A percentile compares a stretch with the other conserved stretches of the same genome.
These are phyloP conservation scores for Exserohilum turcica DNA, from an alignment of 2,329 filamentous ascomycete genomes.

Conservation along the genomic window DNA sequence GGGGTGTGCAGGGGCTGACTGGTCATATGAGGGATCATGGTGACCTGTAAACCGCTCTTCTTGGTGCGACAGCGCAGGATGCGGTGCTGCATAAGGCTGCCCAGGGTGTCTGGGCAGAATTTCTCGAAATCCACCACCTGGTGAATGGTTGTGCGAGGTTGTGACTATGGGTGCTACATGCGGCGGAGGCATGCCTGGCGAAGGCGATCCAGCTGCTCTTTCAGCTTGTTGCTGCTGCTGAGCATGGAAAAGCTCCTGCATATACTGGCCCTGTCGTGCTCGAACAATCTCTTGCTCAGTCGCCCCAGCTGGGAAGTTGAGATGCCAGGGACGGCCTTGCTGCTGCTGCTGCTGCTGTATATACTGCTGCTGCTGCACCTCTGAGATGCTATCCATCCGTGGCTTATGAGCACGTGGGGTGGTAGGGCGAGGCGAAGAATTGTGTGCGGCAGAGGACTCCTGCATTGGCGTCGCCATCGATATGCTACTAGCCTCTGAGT, in stretches of 20 bases:
- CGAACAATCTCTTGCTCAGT: conserved; percentile 46
- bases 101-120: conserved; percentile 40
- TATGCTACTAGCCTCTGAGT: conserved; percentile 36
- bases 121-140: conserved; percentile 42
- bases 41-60: conserved; percentile 13
- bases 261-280: conserved; percentile 43
- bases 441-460: conserved; percentile 26
- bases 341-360: conserved; percentile 28
- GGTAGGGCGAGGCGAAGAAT: conserved; percentile 13
- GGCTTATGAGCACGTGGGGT: conserved; percentile 31
- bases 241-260: conserved; percentile 41
- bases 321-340: conserved; percentile 40
- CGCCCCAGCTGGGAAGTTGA: conserved; percentile 42
- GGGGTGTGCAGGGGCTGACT: conserved; percentile 31
- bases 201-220: conserved; percentile 38
- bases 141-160: conserved; percentile 17
- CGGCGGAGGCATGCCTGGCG: conserved; percentile 32
- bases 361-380: conserved; percentile 29
- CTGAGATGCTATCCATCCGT: conserved; percentile 46
- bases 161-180: conserved; percentile 24
- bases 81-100: conserved; percentile 30
- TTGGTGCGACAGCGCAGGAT: conserved; percentile 14
- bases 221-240: conserved; percentile 42
- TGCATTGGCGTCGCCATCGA: conserved; percentile 42
- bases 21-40: conserved; percentile 23